Evolutionary conservation across 352 stramenopile genomes (phyloP).

Genomic region (Phytophthora ramorum): DNA sequence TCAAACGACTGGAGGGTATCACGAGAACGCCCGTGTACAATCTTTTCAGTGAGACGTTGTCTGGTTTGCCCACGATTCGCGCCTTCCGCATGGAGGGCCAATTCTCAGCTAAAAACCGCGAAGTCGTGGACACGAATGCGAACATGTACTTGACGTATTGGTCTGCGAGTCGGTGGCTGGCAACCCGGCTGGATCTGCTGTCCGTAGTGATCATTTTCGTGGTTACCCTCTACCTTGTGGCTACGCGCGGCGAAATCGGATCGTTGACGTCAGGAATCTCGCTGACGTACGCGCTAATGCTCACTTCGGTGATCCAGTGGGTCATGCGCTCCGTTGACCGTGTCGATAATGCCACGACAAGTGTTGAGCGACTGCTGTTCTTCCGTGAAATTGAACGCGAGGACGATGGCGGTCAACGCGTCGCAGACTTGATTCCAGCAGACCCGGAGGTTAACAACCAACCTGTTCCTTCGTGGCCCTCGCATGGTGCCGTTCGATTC

Average conservation of each 20-base stretch:
- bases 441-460: too few species aligned
- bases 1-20: conserved; percentile 94
- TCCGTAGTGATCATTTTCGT: conserved; percentile 86
- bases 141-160: conserved; percentile 60
- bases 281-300: conserved; percentile 52
- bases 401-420: not conserved
- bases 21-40: conserved; percentile 91
- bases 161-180: conserved; percentile 91
- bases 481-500: conserved; percentile 35
- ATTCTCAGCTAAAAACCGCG: conserved; percentile 48
- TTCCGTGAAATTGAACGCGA: conserved; percentile 37
- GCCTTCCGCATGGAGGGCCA: conserved; percentile 51
- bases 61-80: conserved; percentile 91
- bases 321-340: conserved; percentile 33
- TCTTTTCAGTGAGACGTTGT: conserved; percentile 92
- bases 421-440: not conserved
- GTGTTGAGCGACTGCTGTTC: conserved; percentile 47
- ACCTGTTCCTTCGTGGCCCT: conserved; percentile 24
- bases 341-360: conserved; percentile 49
- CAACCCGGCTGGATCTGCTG: conserved; percentile 88
- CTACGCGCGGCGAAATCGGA: conserved; percentile 41
- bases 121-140: conserved; percentile 52
- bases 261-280: conserved; percentile 41
- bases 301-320: conserved; percentile 55
- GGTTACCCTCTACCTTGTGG: conserved; percentile 88